phyloP scores from a whole-genome alignment of 345 rosid species.

The Stellera chamaejasme region DNA sequence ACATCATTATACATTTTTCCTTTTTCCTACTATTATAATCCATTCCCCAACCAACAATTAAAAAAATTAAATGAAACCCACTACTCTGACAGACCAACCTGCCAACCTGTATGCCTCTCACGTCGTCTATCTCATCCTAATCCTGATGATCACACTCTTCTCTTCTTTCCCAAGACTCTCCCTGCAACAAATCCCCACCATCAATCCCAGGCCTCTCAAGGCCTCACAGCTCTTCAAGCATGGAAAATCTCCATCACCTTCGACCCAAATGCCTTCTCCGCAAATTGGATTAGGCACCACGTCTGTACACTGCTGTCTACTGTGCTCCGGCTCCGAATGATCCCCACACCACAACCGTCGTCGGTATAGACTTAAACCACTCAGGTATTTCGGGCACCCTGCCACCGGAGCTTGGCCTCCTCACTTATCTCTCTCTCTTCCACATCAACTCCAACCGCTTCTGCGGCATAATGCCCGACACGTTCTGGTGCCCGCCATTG shows the following conservation, averaged over 20 bases:
- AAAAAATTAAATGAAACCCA: too few relatives aligned
- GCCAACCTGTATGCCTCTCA: too few relatives aligned
- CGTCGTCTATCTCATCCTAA: slow-evolving; percentile 12
- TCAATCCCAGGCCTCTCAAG: slow-evolving; percentile 53
- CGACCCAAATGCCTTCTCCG: slow-evolving; percentile 59
- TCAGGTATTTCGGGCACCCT: slow-evolving; percentile 58
- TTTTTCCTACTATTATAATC: too few relatives aligned
- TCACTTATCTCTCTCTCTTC: slow-evolving; percentile 66
- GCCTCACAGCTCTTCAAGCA: slow-evolving; percentile 74
- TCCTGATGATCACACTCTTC: neutral
- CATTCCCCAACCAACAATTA: too few relatives aligned
- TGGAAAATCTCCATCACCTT: slow-evolving; percentile 59
- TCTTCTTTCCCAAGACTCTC: slow-evolving; percentile 18
- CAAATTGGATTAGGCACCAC: slow-evolving; percentile 67
- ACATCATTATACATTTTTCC: too few relatives aligned
- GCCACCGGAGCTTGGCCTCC: slow-evolving; percentile 64
- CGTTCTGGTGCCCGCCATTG: slow-evolving; percentile 38
- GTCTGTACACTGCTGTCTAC: slow-evolving; percentile 82
- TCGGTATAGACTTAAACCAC: slow-evolving; percentile 78
- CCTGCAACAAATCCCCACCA: slow-evolving; percentile 17
- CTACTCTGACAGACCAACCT: too few relatives aligned
- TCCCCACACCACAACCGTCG: slow-evolving; percentile 38
- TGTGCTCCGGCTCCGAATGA: slow-evolving; percentile 64
- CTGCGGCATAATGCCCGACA: slow-evolving; percentile 43
- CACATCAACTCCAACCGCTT: slow-evolving; percentile 78